Percentiles rank a stretch among this genome's conserved stretches.
phyloP scores from a whole-genome alignment of 1,284 basidiomycete species.

The Marasmius oreades region DNA sequence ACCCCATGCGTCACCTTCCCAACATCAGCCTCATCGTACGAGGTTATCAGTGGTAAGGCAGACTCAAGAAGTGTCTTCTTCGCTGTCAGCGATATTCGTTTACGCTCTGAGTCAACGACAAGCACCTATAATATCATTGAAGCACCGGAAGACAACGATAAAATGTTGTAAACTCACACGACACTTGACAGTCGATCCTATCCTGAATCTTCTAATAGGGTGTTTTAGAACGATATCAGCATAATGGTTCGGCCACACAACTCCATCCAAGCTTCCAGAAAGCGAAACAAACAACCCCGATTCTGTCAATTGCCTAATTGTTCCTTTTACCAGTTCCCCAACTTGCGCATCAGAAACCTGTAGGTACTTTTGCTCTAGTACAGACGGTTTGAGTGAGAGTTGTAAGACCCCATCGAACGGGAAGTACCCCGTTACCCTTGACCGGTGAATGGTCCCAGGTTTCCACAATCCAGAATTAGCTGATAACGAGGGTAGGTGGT shows the following conservation, averaged over 20 bases:
- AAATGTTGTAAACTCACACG: conserved; percentile 47
- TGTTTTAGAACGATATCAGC: conserved; percentile 92
- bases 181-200: conserved; percentile 83
- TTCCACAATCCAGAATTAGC: conserved; percentile 74
- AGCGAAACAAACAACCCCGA: conserved; percentile 82
- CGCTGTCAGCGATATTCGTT: conserved; percentile 84
- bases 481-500: conserved; percentile 79
- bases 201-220: conserved; percentile 89
- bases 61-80: conserved; percentile 92
- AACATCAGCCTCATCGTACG: conserved; percentile 64
- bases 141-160: background rate
- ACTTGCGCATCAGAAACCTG: conserved; percentile 82
- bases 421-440: conserved; percentile 88
- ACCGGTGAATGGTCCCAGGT: conserved; percentile 75
- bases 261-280: conserved; percentile 84
- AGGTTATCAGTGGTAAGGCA: conserved; percentile 65
- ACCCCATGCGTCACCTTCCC: conserved; percentile 83
- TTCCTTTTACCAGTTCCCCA: conserved; percentile 83
- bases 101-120: conserved; percentile 77
- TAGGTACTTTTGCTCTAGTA: conserved; percentile 87
- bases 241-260: conserved; percentile 94
- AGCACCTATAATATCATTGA: conserved; percentile 60
- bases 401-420: conserved; percentile 87
- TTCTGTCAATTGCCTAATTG: conserved; percentile 79
- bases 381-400: conserved; percentile 79